Evolutionary conservation across 2,329 filamentous ascomycete species (phyloP).

Genomic region (Sporothrix mexicana): DNA sequence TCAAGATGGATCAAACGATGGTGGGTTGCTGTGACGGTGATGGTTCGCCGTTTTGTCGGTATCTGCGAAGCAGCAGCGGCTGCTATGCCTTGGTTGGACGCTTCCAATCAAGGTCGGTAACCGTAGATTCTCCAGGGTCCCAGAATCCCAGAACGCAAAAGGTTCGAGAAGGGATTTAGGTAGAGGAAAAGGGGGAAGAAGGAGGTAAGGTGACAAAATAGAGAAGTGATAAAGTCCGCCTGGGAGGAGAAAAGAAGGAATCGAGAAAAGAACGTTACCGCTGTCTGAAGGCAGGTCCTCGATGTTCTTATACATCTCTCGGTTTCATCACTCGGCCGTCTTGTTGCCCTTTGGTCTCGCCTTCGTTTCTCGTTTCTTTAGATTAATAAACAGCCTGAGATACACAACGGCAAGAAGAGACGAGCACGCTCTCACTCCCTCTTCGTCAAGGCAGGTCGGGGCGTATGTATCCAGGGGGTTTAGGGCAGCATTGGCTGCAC

Average conservation of each 20-base stretch:
- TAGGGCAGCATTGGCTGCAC: slow-evolving; percentile 13
- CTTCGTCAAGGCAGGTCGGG: neutral
- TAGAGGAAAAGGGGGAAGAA: neutral
- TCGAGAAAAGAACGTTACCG: neutral
- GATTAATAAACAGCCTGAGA: neutral
- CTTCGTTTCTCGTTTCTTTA: neutral
- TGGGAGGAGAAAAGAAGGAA: neutral
- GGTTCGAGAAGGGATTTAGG: slow-evolving; percentile 7
- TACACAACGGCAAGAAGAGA: slow-evolving; percentile 13
- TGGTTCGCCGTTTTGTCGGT: neutral
- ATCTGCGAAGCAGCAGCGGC: slow-evolving; percentile 36
- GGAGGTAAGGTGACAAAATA: neutral
- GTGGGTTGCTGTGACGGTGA: neutral
- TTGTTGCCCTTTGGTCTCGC: neutral
- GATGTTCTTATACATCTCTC: slow-evolving; percentile 21
- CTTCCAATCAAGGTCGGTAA: slow-evolving; percentile 36
- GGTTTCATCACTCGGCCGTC: neutral
- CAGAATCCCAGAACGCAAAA: slow-evolving; percentile 4
- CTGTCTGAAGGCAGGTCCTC: neutral
- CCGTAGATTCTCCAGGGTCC: neutral
- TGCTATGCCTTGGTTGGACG: slow-evolving; percentile 36
- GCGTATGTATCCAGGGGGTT: neutral
- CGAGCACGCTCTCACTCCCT: neutral
- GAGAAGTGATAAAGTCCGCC: neutral
- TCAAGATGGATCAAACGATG: neutral